Percentiles rank a stretch among this genome's conserved stretches.
Conservation (phyloP, 257 asterid species). For the Rauvolfia tetraphylla region DNA sequence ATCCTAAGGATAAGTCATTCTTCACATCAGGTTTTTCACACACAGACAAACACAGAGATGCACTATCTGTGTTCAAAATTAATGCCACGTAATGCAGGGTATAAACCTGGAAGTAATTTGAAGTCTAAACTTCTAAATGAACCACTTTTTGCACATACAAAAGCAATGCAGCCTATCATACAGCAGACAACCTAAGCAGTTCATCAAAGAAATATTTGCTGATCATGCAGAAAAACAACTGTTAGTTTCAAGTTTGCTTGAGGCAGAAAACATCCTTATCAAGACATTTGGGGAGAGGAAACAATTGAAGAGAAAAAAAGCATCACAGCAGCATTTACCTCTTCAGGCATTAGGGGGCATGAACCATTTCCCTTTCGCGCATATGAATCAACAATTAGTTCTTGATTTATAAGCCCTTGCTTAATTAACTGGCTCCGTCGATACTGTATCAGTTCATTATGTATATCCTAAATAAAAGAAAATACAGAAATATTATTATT, state of each 20-base stretch:
- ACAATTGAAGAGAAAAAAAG: conserved; percentile 1
- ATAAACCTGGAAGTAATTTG: neutral
- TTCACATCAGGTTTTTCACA: neutral
- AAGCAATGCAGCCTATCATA: neutral
- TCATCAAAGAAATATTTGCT: neutral
- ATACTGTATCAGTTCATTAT: conserved; percentile 83
- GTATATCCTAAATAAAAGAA: conserved; percentile 59
- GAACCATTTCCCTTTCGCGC: conserved; percentile 72
- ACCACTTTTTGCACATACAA: neutral
- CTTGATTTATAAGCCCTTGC: conserved; percentile 58
- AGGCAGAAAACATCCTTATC: neutral
- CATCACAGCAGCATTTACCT: conserved; percentile 44
- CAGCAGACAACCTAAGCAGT: neutral
- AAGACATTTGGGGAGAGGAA: too few species aligned
- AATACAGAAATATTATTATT: neutral
- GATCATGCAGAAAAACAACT: neutral
- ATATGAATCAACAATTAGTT: conserved; percentile 61
- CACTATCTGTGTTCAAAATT: too few species aligned
- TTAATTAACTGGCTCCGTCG: conserved; percentile 88
- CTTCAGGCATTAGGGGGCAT: conserved; percentile 96
- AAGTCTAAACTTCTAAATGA: neutral
- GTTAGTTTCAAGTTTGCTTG: neutral
- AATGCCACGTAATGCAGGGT: neutral
- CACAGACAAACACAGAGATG: neutral
- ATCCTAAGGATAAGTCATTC: neutral